A percentile compares a stretch with the other conserved stretches of the same genome.
phyloP scores from a whole-genome alignment of 208 protist genomes.

The Strigomonas culicis region DNA sequence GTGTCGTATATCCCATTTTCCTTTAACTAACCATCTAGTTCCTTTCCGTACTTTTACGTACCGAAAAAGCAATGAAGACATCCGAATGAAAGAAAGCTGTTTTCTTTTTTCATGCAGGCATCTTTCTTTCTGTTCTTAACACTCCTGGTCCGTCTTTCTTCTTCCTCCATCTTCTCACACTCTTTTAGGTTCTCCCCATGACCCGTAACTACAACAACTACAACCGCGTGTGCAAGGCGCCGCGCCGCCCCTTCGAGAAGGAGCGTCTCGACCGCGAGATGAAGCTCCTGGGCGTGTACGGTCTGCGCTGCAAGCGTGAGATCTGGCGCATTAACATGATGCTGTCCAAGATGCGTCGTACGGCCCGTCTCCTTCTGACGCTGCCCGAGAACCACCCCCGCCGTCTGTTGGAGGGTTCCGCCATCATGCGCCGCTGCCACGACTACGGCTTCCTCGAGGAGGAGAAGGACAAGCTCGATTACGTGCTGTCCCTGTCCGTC shows the following conservation, averaged over 20 bases:
- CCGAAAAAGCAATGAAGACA: neutral
- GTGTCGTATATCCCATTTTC: neutral
- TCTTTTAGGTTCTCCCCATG: neutral
- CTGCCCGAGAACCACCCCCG: constrained; percentile 97
- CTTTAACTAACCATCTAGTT: neutral
- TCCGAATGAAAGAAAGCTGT: neutral
- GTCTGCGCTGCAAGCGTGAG: constrained; percentile 99
- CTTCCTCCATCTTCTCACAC: neutral
- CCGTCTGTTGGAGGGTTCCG: constrained; percentile 97
- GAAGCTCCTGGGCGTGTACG: constrained; percentile 99
- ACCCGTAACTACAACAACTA: constrained; percentile 97
- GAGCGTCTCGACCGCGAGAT: constrained; percentile 99
- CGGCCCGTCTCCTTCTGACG: constrained; percentile 98
- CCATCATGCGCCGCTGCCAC: constrained; percentile 98
- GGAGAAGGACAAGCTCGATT: constrained; percentile 99
- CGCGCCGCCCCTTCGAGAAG: constrained; percentile 99
- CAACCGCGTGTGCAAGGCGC: constrained; percentile 96
- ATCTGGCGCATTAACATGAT: constrained; percentile 98
- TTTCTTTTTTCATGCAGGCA: constrained; percentile 6
- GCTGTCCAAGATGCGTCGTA: constrained; percentile 98
- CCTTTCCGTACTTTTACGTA: neutral
- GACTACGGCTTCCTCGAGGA: constrained; percentile 98
- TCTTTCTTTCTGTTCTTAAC: neutral
- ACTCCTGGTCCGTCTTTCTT: neutral
- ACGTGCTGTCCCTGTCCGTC: constrained; percentile 99